Evolutionary conservation across 2,329 filamentous ascomycete genomes (phyloP).

Genomic region (Ceratocystis ficicola): DNA sequence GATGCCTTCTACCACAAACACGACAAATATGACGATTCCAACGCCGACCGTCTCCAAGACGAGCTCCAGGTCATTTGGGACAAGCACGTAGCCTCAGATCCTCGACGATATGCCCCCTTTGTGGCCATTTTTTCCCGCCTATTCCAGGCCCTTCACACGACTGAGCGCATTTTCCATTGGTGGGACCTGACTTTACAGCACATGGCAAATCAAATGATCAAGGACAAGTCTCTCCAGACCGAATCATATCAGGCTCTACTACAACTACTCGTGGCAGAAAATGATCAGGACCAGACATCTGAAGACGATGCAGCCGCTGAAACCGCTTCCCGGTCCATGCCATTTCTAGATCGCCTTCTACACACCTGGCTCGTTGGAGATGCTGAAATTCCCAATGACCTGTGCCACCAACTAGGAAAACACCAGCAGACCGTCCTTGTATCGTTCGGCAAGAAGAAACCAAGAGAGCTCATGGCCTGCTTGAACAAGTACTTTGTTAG

Average conservation of each 20-base stretch:
- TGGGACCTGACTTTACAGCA: constrained; percentile 44
- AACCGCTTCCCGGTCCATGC: constrained; percentile 29
- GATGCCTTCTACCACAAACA: constrained; percentile 57
- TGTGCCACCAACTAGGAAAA: constrained; percentile 35
- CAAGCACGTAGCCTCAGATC: constrained; percentile 46
- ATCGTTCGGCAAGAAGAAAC: constrained; percentile 54
- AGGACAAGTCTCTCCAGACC: constrained; percentile 50
- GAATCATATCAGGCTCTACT: constrained; percentile 55
- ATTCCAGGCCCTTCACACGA: constrained; percentile 50
- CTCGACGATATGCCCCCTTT: constrained; percentile 52
- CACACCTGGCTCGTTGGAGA: constrained; percentile 44
- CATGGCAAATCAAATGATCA: constrained; percentile 37
- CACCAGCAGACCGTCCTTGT: constrained; percentile 42
- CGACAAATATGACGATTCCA: constrained; percentile 52
- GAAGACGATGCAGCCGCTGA: constrained; percentile 33
- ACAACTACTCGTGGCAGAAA: constrained; percentile 51
- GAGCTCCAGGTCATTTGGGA: constrained; percentile 57
- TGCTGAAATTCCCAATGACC: constrained; percentile 23
- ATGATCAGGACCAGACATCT: constrained; percentile 39
- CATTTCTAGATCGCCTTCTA: constrained; percentile 46
- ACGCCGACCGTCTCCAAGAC: constrained; percentile 60
- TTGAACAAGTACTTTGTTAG: constrained; percentile 55
- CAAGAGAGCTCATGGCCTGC: constrained; percentile 53
- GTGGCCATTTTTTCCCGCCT: constrained; percentile 53
- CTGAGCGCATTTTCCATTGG: constrained; percentile 56